Conservation (phyloP, 495 filamentous ascomycete species). For the Neurospora discreta region DNA sequence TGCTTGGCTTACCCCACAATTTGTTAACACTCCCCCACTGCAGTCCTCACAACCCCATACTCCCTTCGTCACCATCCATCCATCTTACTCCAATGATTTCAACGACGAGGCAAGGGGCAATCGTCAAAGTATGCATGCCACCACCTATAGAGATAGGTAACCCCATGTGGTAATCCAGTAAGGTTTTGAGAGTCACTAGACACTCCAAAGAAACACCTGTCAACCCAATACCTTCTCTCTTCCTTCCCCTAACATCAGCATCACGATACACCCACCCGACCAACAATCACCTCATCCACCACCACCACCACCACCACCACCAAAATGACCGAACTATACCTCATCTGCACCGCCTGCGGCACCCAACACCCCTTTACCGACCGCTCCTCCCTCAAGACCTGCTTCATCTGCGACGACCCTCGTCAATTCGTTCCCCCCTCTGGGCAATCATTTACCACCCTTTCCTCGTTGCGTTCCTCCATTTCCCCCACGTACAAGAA, state of each 20-base stretch:
- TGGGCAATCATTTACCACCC: conserved; percentile 50
- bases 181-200: not conserved
- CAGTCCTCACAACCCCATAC: not conserved
- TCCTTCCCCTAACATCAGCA: not conserved
- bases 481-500: conserved; percentile 23
- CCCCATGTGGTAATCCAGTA: not conserved
- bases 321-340: not conserved
- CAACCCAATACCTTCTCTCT: not conserved
- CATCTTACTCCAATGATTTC: not conserved
- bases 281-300: not conserved
- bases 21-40: not conserved
- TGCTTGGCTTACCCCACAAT: not conserved
- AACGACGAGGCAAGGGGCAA: not conserved
- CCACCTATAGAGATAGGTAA: no score
- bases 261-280: not conserved
- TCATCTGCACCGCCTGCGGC: conserved; percentile 56
- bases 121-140: not conserved
- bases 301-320: not conserved
- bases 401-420: conserved; percentile 68
- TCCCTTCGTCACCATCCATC: not conserved
- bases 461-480: conserved; percentile 24
- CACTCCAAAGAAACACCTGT: not conserved
- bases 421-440: conserved; percentile 56
- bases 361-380: conserved; percentile 51
- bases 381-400: conserved; percentile 34